These are phyloP conservation scores for Macrophomina phaseolina DNA, from an alignment of 2,329 filamentous ascomycete species.

Conservation along the genomic window DNA sequence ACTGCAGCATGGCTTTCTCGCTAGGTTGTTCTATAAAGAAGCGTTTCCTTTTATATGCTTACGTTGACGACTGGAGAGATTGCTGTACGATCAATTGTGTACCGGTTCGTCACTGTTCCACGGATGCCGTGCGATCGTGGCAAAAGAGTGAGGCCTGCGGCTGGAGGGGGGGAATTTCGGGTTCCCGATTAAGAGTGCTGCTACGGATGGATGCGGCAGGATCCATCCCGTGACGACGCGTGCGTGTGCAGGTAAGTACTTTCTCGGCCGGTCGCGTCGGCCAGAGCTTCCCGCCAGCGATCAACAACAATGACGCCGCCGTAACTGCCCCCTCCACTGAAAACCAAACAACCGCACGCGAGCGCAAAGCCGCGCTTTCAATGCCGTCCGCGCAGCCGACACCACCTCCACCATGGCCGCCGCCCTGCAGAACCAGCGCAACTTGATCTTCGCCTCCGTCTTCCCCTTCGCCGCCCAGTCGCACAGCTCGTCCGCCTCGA, in stretches of 20 bases:
- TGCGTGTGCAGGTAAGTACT: no score
- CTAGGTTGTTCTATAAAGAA: no score
- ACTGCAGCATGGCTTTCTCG: no score
- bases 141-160: no score
- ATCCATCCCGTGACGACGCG: constrained; percentile 4
- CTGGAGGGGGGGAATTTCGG: no score
- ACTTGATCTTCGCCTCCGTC: constrained; percentile 50
- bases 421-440: constrained; percentile 20
- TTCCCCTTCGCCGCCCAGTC: constrained; percentile 43
- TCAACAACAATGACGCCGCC: constrained; percentile 1
- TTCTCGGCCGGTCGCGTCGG: neutral
- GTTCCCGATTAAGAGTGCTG: neutral
- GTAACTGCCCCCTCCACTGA: neutral
- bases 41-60: no score
- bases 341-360: neutral
- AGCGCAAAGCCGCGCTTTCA: neutral
- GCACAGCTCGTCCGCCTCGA: constrained; percentile 21
- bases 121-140: no score
- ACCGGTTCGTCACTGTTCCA: no score
- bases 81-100: no score
- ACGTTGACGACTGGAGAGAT: no score
- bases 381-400: neutral
- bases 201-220: no score
- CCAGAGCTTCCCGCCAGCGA: constrained; percentile 1
- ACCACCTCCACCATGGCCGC: constrained; percentile 17